These are phyloP conservation scores for Avena atlantica DNA, from an alignment of 176 grass and related monocot species.

Conservation along the genomic window DNA sequence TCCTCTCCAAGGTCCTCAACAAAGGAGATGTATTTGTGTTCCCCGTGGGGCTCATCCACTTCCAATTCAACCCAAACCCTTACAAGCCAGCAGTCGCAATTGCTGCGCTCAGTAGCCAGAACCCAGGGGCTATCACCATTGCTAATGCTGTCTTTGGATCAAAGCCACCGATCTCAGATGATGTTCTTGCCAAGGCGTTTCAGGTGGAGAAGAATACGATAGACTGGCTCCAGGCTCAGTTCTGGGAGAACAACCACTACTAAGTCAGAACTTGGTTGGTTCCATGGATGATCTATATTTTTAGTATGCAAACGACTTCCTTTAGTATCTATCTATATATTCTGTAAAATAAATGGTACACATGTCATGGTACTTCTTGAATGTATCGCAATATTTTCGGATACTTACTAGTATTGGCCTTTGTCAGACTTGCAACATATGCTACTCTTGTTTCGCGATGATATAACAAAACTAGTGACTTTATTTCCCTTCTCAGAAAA, in stretches of 20 bases:
- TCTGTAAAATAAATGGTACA: neutral
- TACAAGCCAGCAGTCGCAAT: neutral
- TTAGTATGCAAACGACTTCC: neutral
- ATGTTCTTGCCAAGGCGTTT: constrained; percentile 4
- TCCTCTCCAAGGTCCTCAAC: neutral
- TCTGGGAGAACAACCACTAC: neutral
- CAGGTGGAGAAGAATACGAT: neutral
- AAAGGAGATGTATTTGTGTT: neutral
- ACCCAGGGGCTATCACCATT: neutral
- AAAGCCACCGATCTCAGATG: neutral
- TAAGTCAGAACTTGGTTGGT: neutral
- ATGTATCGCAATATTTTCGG: neutral
- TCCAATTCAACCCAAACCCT: neutral
- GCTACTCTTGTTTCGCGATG: neutral
- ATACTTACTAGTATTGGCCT: neutral
- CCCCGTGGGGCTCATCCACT: neutral
- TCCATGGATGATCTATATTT: neutral
- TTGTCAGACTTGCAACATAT: neutral
- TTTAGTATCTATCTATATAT: neutral
- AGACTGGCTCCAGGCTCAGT: neutral
- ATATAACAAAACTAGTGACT: neutral
- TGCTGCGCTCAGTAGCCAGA: neutral
- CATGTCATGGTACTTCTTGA: neutral
- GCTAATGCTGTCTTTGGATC: neutral
- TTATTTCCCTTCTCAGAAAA: neutral